Base-by-base conservation (phyloP, 345 rosid genomes). In the Aquilaria sinensis region DNA sequence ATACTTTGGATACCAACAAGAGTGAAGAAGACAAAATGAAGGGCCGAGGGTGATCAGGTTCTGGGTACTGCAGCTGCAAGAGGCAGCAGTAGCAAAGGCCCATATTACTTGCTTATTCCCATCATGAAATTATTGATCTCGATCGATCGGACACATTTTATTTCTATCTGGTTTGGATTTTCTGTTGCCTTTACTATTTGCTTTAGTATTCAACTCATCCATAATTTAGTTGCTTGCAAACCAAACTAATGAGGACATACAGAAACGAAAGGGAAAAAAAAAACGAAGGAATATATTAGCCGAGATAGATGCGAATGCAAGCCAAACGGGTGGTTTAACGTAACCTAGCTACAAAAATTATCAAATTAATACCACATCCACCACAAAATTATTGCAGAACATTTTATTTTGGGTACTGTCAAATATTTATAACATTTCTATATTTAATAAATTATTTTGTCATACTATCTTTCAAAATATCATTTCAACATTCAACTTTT, bases 11-110 rank as follows among this genome's bases (percentile, higher is more conserved):
- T 57, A 41, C 71, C 64, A 69, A 77, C 81, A 74, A 72, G 56
- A 31, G 67, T 54, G 67, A 68, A 74, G 62, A 34, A 64, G 84
- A 71, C 84, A 80, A 73, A 72, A 5, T 37, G 43, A 37, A 12
- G 51, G 59, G 34, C 71, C 67, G 69, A 56, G 77, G 67, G 64
- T 74, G 71, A 23, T 23, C 23, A 73, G 69, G 78, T 70, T 37
- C 8, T 5, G 43, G 43, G 43, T 37, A 37, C 7, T 37, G 43
- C 43, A 37, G 8, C 23, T 23, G 23, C 23, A 23, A 23, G 23
- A 23, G 23, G 23, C 23, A 23, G 80, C 70, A 65, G 53, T 58
- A 32, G 37, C 62, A 57, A 43, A 33, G 67, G 75, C 67, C 72
- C 70, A 60, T 61, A 23, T 23, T 45, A 3, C 71, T 59, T 60